Percentiles rank a stretch among this genome's conserved stretches.
phyloP scores from a whole-genome alignment of 495 filamentous ascomycete genomes.

The Amorphotheca resinae region DNA sequence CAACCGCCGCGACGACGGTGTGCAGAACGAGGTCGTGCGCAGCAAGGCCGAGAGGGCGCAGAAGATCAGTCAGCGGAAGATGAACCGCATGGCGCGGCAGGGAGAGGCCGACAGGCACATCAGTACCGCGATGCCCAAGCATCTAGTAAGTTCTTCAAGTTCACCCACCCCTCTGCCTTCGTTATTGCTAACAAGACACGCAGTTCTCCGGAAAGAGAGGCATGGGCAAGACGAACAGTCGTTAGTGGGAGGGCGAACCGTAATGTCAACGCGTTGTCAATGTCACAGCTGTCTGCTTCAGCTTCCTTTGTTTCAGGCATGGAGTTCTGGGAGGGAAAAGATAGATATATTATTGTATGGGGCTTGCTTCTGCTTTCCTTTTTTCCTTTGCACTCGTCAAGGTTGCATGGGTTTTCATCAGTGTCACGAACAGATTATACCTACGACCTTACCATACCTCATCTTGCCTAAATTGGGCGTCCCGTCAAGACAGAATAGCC shows the following conservation, averaged over 20 bases:
- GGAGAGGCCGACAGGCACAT: slow-evolving; percentile 95
- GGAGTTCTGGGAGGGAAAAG: too few species aligned
- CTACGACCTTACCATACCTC: too few species aligned
- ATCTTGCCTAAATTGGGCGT: too few species aligned
- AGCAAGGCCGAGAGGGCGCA: slow-evolving; percentile 70
- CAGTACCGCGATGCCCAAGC: slow-evolving; percentile 69
- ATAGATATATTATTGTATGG: too few species aligned
- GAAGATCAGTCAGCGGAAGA: slow-evolving; percentile 92
- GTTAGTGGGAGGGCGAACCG: slow-evolving; percentile 20
- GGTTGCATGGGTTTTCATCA: too few species aligned
- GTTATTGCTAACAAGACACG: slow-evolving; percentile 22
- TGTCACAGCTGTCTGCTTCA: too few species aligned
- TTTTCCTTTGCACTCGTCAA: too few species aligned
- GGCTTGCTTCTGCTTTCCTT: too few species aligned
- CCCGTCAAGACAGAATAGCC: too few species aligned
- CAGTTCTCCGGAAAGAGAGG: slow-evolving; percentile 46
- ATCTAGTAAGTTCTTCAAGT: slow-evolving; percentile 55
- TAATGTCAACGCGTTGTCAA: too few species aligned
- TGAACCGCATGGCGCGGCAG: slow-evolving; percentile 93
- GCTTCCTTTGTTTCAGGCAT: too few species aligned
- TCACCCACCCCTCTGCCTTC: not conserved
- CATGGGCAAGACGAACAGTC: slow-evolving; percentile 42
- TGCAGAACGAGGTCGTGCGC: slow-evolving; percentile 44
- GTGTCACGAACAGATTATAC: too few species aligned
- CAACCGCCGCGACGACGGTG: slow-evolving; percentile 77